Evolutionary conservation across 371 early-diverging fungal species (phyloP).

Genomic region (Mucor lusitanicus): DNA sequence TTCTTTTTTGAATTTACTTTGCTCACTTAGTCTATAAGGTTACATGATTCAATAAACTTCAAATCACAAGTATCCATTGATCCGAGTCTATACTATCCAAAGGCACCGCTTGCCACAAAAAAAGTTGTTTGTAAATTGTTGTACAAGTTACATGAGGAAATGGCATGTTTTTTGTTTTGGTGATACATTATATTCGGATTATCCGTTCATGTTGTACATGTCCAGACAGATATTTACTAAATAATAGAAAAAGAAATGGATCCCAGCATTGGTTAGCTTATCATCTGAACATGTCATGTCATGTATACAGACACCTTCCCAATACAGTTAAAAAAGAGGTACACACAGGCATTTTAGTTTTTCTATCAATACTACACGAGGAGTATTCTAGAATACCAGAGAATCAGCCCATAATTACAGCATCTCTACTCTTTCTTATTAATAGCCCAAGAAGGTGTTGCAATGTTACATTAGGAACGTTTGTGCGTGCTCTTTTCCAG

Average conservation of each 20-base stretch:
- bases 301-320: slow-evolving; percentile 1
- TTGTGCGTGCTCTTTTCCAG: background rate
- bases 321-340: background rate
- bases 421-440: background rate
- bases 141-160: background rate
- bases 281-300: background rate
- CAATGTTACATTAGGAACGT: background rate
- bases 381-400: background rate
- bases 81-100: background rate
- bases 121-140: slow-evolving; percentile 2
- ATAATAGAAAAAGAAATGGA: background rate
- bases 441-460: background rate
- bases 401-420: background rate
- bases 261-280: background rate
- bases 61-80: background rate
- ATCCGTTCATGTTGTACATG: slow-evolving; percentile 3
- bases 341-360: background rate
- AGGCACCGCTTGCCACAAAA: background rate
- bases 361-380: background rate
- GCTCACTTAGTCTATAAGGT: too few species aligned
- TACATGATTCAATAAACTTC: too few species aligned
- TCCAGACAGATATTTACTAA: slow-evolving; percentile 1
- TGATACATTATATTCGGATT: background rate
- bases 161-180: background rate
- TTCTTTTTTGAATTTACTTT: background rate